These are phyloP conservation scores for Physcomitrium patens DNA, from an alignment of 225 moss, liverwort and hornwort genomes.

Conservation along the genomic window DNA sequence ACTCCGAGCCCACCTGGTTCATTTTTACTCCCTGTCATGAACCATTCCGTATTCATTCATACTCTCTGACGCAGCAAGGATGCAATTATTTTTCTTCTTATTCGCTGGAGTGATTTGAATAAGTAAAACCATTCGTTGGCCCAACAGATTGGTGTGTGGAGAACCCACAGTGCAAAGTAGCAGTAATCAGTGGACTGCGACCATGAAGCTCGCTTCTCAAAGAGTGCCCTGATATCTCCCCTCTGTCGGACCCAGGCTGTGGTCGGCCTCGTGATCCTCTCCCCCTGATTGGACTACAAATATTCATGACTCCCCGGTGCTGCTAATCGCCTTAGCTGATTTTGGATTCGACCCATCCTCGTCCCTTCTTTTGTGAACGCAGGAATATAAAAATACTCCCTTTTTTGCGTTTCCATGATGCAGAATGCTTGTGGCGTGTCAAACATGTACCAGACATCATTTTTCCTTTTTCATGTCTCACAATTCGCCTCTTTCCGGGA, in stretches of 20 bases:
- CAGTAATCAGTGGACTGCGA: slow-evolving; percentile 60
- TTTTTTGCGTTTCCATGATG: neutral
- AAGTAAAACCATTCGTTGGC: neutral
- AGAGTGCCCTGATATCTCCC: slow-evolving; percentile 40
- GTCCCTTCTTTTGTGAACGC: neutral
- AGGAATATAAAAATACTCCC: neutral
- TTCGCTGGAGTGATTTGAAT: slow-evolving; percentile 43
- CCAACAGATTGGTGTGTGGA: slow-evolving; percentile 65
- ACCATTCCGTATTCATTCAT: no score
- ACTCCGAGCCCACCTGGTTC: no score
- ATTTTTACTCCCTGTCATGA: neutral
- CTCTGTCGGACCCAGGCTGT: neutral
- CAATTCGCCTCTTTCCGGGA: no score
- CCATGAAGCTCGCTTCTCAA: slow-evolving; percentile 49
- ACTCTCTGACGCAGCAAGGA: neutral
- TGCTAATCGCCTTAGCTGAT: neutral
- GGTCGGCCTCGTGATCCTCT: neutral
- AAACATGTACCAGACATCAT: neutral
- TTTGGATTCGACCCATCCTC: neutral
- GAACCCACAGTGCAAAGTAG: slow-evolving; percentile 64
- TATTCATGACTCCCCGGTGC: neutral
- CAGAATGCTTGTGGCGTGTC: neutral
- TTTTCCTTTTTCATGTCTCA: neutral
- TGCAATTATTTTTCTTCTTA: neutral
- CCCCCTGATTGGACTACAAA: neutral